Percentiles rank a stretch among this genome's conserved stretches.
phyloP scores from a whole-genome alignment of 495 filamentous ascomycete genomes.

The Amniculicola lignicola region DNA sequence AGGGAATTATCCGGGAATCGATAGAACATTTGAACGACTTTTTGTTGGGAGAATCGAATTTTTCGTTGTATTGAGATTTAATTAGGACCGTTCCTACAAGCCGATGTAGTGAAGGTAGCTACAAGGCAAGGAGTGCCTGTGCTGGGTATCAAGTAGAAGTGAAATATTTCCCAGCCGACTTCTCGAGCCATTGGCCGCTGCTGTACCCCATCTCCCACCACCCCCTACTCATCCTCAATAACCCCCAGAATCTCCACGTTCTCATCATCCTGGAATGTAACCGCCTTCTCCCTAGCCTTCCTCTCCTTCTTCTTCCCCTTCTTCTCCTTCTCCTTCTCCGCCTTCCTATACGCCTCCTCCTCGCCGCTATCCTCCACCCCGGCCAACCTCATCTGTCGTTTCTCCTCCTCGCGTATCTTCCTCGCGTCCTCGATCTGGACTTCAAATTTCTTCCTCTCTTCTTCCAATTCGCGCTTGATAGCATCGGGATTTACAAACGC shows the following conservation, averaged over 20 bases:
- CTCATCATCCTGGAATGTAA: constrained; percentile 5
- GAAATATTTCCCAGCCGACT: no score
- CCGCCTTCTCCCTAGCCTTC: constrained; percentile 36
- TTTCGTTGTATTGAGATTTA: no score
- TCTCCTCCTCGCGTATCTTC: constrained; percentile 60
- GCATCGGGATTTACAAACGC: constrained; percentile 34
- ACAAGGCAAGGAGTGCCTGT: no score
- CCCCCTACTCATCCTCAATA: constrained; percentile 6
- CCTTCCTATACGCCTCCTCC: constrained; percentile 36
- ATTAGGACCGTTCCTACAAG: no score
- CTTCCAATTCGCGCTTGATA: constrained; percentile 34
- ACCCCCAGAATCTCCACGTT: constrained; percentile 11
- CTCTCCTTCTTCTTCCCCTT: constrained; percentile 23
- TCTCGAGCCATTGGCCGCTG: no score
- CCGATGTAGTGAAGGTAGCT: no score
- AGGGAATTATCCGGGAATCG: no score
- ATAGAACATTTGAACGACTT: no score
- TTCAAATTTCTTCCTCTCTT: constrained; percentile 44
- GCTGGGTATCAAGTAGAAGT: no score
- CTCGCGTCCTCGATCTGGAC: constrained; percentile 71
- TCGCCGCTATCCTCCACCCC: constrained; percentile 40
- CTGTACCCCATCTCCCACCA: no score
- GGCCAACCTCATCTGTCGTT: constrained; percentile 49
- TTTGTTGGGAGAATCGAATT: no score
- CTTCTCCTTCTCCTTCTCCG: constrained; percentile 38